A percentile compares a stretch with the other conserved stretches of the same genome.
Conservation (phyloP, 805 yeast species). For the Kluyveromyces lactis region DNA sequence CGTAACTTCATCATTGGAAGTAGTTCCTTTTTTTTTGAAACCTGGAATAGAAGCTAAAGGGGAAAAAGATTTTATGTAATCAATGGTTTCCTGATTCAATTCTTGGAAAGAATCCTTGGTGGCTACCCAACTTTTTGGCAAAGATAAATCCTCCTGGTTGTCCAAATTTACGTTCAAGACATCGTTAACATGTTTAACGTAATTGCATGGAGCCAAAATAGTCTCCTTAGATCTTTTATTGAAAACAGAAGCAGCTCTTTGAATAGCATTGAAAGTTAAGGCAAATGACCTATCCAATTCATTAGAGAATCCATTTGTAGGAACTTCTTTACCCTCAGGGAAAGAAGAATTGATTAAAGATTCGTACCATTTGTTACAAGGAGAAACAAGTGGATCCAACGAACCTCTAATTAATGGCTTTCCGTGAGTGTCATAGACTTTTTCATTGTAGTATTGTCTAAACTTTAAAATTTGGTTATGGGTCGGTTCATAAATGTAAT, state of each 20-base stretch:
- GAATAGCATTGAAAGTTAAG: constrained; percentile 33
- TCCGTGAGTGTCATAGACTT: constrained; percentile 49
- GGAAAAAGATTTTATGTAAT: constrained; percentile 5
- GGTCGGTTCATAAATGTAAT: constrained; percentile 39
- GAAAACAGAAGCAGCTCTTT: constrained; percentile 32
- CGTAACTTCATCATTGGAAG: not conserved
- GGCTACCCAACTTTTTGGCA: constrained; percentile 26
- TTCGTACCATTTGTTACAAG: constrained; percentile 50
- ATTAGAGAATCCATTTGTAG: constrained; percentile 40
- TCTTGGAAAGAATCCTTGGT: constrained; percentile 26
- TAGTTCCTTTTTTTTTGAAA: not conserved
- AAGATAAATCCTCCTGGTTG: constrained; percentile 31
- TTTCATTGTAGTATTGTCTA: constrained; percentile 43
- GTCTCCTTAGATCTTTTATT: constrained; percentile 20
- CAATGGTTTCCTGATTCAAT: constrained; percentile 27
- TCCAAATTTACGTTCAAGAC: constrained; percentile 35
- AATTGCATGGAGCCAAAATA: constrained; percentile 30
- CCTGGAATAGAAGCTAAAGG: not conserved
- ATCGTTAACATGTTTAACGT: constrained; percentile 29
- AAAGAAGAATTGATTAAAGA: constrained; percentile 35
- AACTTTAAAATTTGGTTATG: constrained; percentile 38
- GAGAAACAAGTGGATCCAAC: constrained; percentile 53
- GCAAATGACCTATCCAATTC: constrained; percentile 49
- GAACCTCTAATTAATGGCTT: constrained; percentile 55
- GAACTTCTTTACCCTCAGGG: constrained; percentile 38